Base-by-base conservation (phyloP, 331 rosid genomes). In the Spiraea crenata region DNA sequence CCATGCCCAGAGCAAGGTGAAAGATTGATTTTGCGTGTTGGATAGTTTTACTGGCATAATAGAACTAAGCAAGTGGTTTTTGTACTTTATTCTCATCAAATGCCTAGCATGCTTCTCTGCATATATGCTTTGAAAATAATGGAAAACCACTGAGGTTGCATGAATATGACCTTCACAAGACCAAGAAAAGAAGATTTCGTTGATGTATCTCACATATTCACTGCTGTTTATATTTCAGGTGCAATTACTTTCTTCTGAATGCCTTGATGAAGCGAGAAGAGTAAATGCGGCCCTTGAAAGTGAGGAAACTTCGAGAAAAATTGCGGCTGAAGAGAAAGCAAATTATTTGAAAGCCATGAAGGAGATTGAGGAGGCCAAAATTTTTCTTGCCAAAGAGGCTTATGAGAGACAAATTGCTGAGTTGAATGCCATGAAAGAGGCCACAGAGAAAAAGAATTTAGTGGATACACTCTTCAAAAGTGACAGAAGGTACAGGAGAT, bases 331-430 rank as follows among this genome's bases (percentile, higher is more conserved):
- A 84, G 96, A 93, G 77, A 91, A 85, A 75, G 85, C 75, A 56
- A 93, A 86, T 80, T 86, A 87, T 80, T 79, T 87, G 81, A 79
- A 86, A 80, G 92, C 93, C 67, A 65, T 75, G 79, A 83, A 87
- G 83, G 91, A 87, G 70, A 88, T 89, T 25, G 89, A 93, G 82
- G 89, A 85, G 77, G 96, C 90, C 4, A 91, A 82, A 82, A 76
- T 40, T 42, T 76, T 74, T 75, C 86, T 91, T 39, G 87, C 88
- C 46, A 84, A 89, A 70, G 99, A 91, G 76, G 85, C 92, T 58
- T 89, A 87, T 64, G 95, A 91, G 73, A 87, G 97, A 82, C 86
- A 89, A 79, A 55, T 89, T 35, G 96, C 99, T 3, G 95, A 93
- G 77, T 80, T 85, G 74, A 81, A 79, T 81, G 91, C 91, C 80